phyloP scores from a whole-genome alignment of 768 basidiomycete species.

The Xanthoconium purpureum region DNA sequence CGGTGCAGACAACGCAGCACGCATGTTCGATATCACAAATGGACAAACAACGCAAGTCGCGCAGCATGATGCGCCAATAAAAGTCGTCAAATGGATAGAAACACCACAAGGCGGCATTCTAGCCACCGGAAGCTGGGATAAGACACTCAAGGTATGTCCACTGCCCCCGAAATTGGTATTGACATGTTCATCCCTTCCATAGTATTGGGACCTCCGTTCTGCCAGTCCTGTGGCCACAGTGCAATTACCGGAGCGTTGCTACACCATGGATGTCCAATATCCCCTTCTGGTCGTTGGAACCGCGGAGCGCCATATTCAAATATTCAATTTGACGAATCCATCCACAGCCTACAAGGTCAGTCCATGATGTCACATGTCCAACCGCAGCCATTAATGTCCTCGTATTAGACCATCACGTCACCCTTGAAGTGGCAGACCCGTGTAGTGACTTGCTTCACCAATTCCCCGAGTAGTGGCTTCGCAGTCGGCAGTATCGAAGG shows the following conservation, averaged over 20 bases:
- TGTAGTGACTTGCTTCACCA: slow-evolving; percentile 78
- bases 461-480: slow-evolving; percentile 63
- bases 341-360: slow-evolving; percentile 70
- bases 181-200: neutral
- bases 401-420: slow-evolving; percentile 65
- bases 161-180: neutral
- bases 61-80: slow-evolving; percentile 87
- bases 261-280: slow-evolving; percentile 78
- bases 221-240: slow-evolving; percentile 76
- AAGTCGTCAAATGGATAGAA: slow-evolving; percentile 78
- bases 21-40: slow-evolving; percentile 86
- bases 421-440: slow-evolving; percentile 95
- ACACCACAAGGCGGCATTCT: slow-evolving; percentile 71
- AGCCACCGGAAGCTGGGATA: slow-evolving; percentile 97
- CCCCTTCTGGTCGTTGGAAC: slow-evolving; percentile 90
- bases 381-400: neutral
- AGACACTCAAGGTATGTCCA: slow-evolving; percentile 77
- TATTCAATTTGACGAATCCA: slow-evolving; percentile 84
- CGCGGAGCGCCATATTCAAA: slow-evolving; percentile 88
- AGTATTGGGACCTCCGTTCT: slow-evolving; percentile 93
- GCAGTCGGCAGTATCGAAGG: slow-evolving; percentile 87
- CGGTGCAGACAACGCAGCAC: slow-evolving; percentile 93
- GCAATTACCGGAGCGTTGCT: slow-evolving; percentile 85
- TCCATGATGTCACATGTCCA: slow-evolving; percentile 13
- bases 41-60: slow-evolving; percentile 82